Base-by-base conservation (phyloP, 2,329 filamentous ascomycete species). In the Aureobasidium lini region DNA sequence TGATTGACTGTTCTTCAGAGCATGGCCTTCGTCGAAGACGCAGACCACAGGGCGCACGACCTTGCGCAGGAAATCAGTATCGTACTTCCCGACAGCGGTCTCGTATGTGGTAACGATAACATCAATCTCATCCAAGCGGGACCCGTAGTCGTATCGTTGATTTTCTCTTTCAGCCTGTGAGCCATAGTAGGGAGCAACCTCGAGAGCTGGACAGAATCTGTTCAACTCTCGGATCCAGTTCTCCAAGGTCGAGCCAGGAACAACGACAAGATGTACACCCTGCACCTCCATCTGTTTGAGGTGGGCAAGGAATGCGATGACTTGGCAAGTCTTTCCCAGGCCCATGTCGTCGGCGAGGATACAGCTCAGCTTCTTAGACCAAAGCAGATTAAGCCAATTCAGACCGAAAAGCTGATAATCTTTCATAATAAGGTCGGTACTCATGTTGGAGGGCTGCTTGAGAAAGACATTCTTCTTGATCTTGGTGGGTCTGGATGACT, bases 271-370 rank as follows among this genome's bases (percentile, higher is more conserved):
- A 70, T 96, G 84, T 76, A 77, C 90, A 68, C 89, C 90, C 77
- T 68, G 84, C 69, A 76, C 80, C 63, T 75, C 84, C 32, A 83
- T 83, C 68, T 91, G 84, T 15, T 89, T 84, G 29, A 99, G 78
- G 66, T 96, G 87, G 15, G 90, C 88, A 47, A 99, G 80, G 67
- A 99, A 90, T 0, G 90, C 86, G 65, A 99, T 96, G 62, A 97
- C 90, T 69, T 99, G 93, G 67, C 91, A 96, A 0, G 94, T 99
- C 78, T 99, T 99, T 47, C 94, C 94, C 42, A 84, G 68, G 54
- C 89, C 94, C 94, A 99, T 99, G 70, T 99, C 94, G 70, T 99
- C 94, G 1, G 94, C 94, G 16, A 99, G 79, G 60, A 99, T 97
- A 63, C 91, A 93, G 47, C 90, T 93, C 54, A 95, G 82, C 31